phyloP scores from a whole-genome alignment of 2,329 filamentous ascomycete species.

The Aspergillus floridensis region DNA sequence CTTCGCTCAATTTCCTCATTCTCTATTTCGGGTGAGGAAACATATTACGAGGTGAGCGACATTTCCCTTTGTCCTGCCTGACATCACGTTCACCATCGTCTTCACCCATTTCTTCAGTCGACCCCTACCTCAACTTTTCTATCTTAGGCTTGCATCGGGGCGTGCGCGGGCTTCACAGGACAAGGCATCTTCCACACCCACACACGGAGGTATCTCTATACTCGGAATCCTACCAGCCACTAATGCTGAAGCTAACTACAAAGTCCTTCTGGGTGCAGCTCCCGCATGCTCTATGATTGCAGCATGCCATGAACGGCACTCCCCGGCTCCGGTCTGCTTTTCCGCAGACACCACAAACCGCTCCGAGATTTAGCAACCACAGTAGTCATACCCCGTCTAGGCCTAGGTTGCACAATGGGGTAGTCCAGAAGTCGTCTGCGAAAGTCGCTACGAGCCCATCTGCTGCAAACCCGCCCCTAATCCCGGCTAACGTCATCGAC shows the following conservation, averaged over 20 bases:
- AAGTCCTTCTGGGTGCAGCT: conserved; percentile 5
- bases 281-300: conserved; percentile 25
- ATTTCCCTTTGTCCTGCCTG: neutral
- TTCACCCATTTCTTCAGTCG: neutral
- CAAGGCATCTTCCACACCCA: neutral
- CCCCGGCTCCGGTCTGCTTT: conserved; percentile 79
- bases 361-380: conserved; percentile 37
- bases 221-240: neutral
- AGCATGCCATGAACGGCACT: conserved; percentile 77
- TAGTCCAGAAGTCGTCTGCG: conserved; percentile 22
- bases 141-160: neutral
- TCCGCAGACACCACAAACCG: conserved; percentile 67
- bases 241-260: neutral
- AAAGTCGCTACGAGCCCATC: conserved; percentile 23
- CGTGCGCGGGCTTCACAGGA: neutral
- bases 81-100: neutral
- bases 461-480: conserved; percentile 57
- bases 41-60: no score
- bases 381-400: conserved; percentile 25
- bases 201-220: neutral
- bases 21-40: no score
- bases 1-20: neutral
- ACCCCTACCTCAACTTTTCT: neutral
- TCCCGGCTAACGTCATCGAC: conserved; percentile 79
- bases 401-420: conserved; percentile 24